These are phyloP conservation scores for Starmerella apis DNA, from an alignment of 805 yeast species.

Conservation along the genomic window DNA sequence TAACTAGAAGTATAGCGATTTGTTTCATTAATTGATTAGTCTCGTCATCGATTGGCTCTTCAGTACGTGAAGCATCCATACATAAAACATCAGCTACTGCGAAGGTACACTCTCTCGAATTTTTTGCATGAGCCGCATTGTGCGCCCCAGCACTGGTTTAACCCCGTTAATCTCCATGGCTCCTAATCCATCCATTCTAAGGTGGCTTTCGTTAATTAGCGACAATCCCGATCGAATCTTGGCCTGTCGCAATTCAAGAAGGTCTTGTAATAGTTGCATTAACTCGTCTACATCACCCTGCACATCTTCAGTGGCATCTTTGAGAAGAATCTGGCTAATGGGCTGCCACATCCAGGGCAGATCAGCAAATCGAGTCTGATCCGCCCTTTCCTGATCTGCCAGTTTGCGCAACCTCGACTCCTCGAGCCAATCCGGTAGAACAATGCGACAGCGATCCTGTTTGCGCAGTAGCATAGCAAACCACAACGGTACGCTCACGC, in stretches of 20 bases:
- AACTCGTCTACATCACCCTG: conserved; percentile 61
- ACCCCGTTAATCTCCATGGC: conserved; percentile 78
- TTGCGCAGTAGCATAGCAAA: conserved; percentile 69
- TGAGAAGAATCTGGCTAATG: conserved; percentile 55
- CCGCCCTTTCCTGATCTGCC: conserved; percentile 55
- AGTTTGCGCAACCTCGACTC: conserved; percentile 42
- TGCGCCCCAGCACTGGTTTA: conserved; percentile 66
- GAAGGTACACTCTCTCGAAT: conserved; percentile 29
- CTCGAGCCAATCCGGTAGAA: conserved; percentile 78
- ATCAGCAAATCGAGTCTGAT: conserved; percentile 43
- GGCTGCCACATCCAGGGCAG: conserved; percentile 90
- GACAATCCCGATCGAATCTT: conserved; percentile 73
- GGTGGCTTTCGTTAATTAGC: conserved; percentile 69
- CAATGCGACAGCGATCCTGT: conserved; percentile 75
- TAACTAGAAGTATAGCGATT: no score
- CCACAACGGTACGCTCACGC: conserved; percentile 74
- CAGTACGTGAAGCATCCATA: no score
- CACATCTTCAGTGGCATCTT: conserved; percentile 68
- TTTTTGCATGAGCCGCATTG: conserved; percentile 67
- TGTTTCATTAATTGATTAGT: no score
- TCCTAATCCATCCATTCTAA: conserved; percentile 73
- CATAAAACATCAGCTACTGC: no score
- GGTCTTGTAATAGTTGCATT: conserved; percentile 63
- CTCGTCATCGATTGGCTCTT: no score
- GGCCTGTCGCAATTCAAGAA: conserved; percentile 69